These are phyloP conservation scores for Citrus inodora DNA, from an alignment of 345 rosid genomes.

Conservation along the genomic window DNA sequence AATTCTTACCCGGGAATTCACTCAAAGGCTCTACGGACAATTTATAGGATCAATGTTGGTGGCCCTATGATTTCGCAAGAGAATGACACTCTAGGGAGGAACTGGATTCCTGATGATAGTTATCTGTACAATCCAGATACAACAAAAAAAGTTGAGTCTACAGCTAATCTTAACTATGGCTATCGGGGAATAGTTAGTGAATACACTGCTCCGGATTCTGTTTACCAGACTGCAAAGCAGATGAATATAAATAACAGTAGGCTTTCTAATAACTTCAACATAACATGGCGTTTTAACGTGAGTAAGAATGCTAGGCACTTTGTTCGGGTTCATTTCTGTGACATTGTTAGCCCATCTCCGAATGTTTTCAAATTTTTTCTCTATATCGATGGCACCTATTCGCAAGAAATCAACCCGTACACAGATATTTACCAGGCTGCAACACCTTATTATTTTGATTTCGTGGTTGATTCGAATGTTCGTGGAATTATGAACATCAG, in stretches of 20 bases:
- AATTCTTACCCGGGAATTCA: conserved; percentile 4
- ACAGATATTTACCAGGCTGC: not conserved
- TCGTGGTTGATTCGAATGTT: conserved; percentile 40
- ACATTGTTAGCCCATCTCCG: conserved; percentile 12
- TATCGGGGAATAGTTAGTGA: not conserved
- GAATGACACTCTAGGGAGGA: conserved; percentile 39
- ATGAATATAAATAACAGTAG: conserved; percentile 1
- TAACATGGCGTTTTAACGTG: not conserved
- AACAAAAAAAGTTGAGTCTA: not conserved
- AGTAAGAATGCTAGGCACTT: conserved; percentile 15
- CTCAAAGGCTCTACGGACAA: conserved; percentile 25
- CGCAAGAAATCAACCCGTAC: conserved; percentile 8
- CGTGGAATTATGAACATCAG: conserved; percentile 34
- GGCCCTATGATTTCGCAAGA: conserved; percentile 26
- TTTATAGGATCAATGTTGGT: conserved; percentile 49
- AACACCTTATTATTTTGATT: conserved; percentile 43
- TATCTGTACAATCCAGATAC: conserved; percentile 15
- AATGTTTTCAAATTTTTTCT: conserved; percentile 26
- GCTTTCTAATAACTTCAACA: no score
- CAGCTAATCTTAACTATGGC: not conserved
- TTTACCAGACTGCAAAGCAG: conserved; percentile 44
- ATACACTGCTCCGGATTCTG: conserved; percentile 38
- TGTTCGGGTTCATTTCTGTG: conserved; percentile 60
- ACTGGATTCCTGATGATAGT: conserved; percentile 40
- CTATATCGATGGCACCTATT: conserved; percentile 28